Conservation (phyloP, 345 rosid genomes). For the Mangifera indica region DNA sequence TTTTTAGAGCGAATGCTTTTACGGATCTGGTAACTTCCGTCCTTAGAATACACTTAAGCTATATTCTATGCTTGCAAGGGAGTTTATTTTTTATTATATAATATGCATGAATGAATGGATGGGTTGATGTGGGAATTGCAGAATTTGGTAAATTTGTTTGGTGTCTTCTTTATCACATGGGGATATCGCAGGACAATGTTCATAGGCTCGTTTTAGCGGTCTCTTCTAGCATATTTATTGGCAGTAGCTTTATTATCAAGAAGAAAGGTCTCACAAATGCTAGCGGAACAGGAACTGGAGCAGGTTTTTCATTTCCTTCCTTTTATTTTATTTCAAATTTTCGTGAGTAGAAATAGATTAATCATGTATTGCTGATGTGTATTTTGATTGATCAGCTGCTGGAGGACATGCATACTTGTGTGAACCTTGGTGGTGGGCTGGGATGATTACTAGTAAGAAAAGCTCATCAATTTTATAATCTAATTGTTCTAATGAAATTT, state of each 20-base stretch:
- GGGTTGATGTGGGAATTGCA: conserved; percentile 19
- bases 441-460: conserved; percentile 77
- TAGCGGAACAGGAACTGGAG: conserved; percentile 59
- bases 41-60: no score
- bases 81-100: no score
- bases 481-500: background rate
- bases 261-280: conserved; percentile 83
- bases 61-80: background rate
- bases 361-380: background rate
- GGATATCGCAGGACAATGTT: conserved; percentile 64
- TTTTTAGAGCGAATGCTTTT: no score
- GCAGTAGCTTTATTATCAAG: conserved; percentile 91
- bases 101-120: background rate
- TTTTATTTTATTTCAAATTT: background rate
- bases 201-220: conserved; percentile 78
- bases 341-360: no score
- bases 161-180: conserved; percentile 33
- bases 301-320: conserved; percentile 40
- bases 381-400: conserved; percentile 38
- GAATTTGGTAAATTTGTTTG: background rate
- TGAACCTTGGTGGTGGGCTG: conserved; percentile 98
- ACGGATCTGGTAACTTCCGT: no score
- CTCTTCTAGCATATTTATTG: conserved; percentile 86
- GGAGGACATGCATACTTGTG: conserved; percentile 80
- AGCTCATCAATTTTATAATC: background rate